Conservation (phyloP, 352 stramenopile species). For the Phytophthora tentaculata region DNA sequence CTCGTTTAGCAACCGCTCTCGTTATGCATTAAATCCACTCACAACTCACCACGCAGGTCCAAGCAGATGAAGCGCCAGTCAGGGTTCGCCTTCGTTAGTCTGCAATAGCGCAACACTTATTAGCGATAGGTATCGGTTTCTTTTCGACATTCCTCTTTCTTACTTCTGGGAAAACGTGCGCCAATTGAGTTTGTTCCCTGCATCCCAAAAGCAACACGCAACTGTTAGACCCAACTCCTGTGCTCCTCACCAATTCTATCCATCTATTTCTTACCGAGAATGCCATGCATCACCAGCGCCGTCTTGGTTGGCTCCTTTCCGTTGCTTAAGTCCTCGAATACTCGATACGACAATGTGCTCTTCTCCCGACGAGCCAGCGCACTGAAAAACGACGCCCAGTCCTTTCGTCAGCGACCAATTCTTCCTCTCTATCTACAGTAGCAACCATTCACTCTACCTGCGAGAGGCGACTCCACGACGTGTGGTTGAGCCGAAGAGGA, state of each 20-base stretch:
- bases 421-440: not conserved
- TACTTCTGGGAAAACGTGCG: constrained; percentile 81
- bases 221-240: constrained; percentile 1
- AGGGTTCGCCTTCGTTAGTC: constrained; percentile 63
- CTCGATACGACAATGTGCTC: constrained; percentile 67
- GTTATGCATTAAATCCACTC: not conserved
- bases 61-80: constrained; percentile 75
- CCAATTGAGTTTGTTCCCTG: constrained; percentile 89
- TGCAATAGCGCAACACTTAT: constrained; percentile 22
- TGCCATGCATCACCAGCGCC: constrained; percentile 81
- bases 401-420: not conserved
- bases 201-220: not conserved
- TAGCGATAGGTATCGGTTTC: not conserved
- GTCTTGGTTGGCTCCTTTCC: constrained; percentile 57
- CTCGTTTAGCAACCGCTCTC: not conserved
- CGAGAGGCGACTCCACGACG: constrained; percentile 24
- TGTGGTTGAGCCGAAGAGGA: constrained; percentile 9
- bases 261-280: constrained; percentile 55
- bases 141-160: constrained; percentile 3
- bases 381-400: constrained; percentile 2
- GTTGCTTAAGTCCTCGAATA: constrained; percentile 59
- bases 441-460: constrained; percentile 23
- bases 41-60: constrained; percentile 64
- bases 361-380: constrained; percentile 35
- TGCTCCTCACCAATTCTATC: not conserved